A percentile compares a stretch with the other conserved stretches of the same genome.
phyloP scores from a whole-genome alignment of 345 rosid genomes.

The Arabis hirsuta region DNA sequence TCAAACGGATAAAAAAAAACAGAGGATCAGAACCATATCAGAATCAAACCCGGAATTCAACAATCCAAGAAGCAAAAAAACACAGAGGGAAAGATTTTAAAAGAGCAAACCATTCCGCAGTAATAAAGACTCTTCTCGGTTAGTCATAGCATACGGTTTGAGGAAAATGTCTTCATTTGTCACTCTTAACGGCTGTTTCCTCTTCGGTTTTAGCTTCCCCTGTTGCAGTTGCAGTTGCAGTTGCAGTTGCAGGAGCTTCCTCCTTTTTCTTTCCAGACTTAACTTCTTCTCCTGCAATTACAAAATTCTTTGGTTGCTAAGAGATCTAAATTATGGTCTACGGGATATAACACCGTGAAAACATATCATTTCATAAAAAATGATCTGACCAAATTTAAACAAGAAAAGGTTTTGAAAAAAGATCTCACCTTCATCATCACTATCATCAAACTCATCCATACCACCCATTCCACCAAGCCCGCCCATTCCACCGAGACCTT shows the following conservation, averaged over 20 bases:
- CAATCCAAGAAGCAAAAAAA: constrained; percentile 26
- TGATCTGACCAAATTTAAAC: background rate
- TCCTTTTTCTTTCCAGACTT: constrained; percentile 35
- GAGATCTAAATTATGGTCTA: background rate
- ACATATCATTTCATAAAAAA: background rate
- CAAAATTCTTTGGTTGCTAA: constrained; percentile 17
- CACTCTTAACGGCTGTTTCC: constrained; percentile 20
- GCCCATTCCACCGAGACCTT: constrained; percentile 48
- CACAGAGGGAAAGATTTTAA: constrained; percentile 3
- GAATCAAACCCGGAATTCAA: constrained; percentile 18
- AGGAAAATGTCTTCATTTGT: constrained; percentile 33
- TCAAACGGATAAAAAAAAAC: background rate
- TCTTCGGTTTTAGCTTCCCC: constrained; percentile 28
- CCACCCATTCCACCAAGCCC: constrained; percentile 45
- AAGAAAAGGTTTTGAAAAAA: background rate
- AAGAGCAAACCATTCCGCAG: constrained; percentile 22
- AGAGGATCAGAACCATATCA: constrained; percentile 19
- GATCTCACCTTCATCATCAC: constrained; percentile 84
- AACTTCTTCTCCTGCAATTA: constrained; percentile 36
- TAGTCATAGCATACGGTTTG: constrained; percentile 11
- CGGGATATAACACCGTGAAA: background rate
- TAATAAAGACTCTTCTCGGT: constrained; percentile 35
- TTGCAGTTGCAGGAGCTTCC: constrained; percentile 29
- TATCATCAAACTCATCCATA: constrained; percentile 79
- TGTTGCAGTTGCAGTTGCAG: constrained; percentile 5